Evolutionary conservation across 2,329 filamentous ascomycete species (phyloP).

Genomic region (Botrytis byssoidea): DNA sequence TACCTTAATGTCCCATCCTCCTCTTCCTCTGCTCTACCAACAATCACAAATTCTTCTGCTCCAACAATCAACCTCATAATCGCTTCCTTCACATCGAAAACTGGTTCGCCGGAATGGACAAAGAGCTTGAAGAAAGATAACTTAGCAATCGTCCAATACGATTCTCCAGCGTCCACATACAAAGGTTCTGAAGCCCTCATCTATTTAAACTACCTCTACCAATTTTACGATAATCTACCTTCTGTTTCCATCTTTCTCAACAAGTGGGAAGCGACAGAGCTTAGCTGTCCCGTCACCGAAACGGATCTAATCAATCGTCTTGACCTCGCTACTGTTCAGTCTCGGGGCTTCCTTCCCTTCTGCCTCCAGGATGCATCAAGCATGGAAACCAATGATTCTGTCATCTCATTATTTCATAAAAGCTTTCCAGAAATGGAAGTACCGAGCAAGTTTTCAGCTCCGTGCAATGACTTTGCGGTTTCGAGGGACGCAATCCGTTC

Average conservation of each 20-base stretch:
- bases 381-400: neutral
- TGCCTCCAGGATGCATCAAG: constrained; percentile 9
- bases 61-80: constrained; percentile 10
- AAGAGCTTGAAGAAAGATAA: neutral
- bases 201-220: constrained; percentile 6
- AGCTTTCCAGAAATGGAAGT: neutral
- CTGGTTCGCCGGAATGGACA: neutral
- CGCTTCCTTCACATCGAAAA: neutral
- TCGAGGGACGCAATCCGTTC: neutral
- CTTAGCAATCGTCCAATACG: neutral
- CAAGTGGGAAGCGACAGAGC: neutral
- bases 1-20: constrained; percentile 1
- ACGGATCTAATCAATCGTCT: neutral
- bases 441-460: neutral
- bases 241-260: neutral
- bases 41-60: neutral
- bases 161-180: too few relatives aligned
- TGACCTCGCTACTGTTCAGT: neutral
- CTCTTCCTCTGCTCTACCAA: neutral
- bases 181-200: neutral
- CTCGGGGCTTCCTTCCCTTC: neutral
- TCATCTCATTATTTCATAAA: neutral
- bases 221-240: neutral
- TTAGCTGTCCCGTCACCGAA: neutral
- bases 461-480: neutral